These are phyloP conservation scores for Cyberlindnera subsufficiens DNA, from an alignment of 805 yeast species.

Conservation along the genomic window DNA sequence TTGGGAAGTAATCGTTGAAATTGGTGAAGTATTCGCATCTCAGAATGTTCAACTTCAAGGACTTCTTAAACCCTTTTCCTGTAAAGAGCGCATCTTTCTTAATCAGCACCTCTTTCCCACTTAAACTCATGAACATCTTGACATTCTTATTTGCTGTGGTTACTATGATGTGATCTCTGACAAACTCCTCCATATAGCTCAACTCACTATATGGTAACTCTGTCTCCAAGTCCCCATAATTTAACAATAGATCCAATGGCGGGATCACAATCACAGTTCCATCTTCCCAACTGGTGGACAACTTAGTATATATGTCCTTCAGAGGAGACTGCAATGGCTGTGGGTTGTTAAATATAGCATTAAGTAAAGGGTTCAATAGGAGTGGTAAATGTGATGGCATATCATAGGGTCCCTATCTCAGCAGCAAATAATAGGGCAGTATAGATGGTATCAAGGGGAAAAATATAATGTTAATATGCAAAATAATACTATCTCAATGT, in stretches of 20 bases:
- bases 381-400: constrained; percentile 44
- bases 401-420: too few species aligned
- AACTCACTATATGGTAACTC: constrained; percentile 40
- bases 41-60: constrained; percentile 38
- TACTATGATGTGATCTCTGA: constrained; percentile 55
- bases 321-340: constrained; percentile 40
- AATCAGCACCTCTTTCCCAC: constrained; percentile 48
- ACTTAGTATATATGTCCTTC: constrained; percentile 37
- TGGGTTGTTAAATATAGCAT: constrained; percentile 63
- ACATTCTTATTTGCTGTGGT: constrained; percentile 27
- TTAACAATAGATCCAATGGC: constrained; percentile 39
- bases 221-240: constrained; percentile 33
- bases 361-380: constrained; percentile 56
- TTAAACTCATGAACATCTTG: constrained; percentile 46
- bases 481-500: too few species aligned
- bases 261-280: constrained; percentile 64
- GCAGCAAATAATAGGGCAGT: too few species aligned
- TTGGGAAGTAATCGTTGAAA: constrained; percentile 55
- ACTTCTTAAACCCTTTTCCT: constrained; percentile 50
- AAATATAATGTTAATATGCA: too few species aligned
- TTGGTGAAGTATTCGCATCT: constrained; percentile 39
- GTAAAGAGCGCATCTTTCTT: constrained; percentile 50
- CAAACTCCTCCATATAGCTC: constrained; percentile 54
- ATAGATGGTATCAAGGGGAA: too few species aligned
- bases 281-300: constrained; percentile 30